phyloP scores from a whole-genome alignment of 352 stramenopile genomes.

The Globisporangium iwayamae region DNA sequence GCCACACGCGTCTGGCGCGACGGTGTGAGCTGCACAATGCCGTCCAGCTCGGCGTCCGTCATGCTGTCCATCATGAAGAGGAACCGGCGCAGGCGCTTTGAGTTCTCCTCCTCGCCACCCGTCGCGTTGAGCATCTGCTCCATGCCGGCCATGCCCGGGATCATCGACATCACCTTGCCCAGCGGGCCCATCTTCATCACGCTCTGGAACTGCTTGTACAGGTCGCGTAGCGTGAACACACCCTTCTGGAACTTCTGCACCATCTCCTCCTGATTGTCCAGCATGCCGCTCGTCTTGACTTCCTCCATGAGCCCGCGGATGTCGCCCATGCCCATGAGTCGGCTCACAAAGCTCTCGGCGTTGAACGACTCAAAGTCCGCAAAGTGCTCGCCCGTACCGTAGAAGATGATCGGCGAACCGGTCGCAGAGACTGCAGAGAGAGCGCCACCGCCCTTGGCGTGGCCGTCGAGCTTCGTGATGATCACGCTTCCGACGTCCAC shows the following conservation, averaged over 20 bases:
- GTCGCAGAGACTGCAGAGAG: conserved; percentile 98
- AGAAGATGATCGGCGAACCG: conserved; percentile 97
- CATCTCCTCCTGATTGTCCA: conserved; percentile 95
- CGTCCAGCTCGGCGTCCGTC: conserved; percentile 96
- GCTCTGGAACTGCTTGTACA: conserved; percentile 99
- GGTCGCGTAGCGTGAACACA: conserved; percentile 97
- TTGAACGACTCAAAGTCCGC: conserved; percentile 98
- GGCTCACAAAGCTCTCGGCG: conserved; percentile 96
- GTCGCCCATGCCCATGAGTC: conserved; percentile 98
- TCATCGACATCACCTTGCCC: conserved; percentile 98
- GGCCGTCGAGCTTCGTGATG: conserved; percentile 99
- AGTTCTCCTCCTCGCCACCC: conserved; percentile 90
- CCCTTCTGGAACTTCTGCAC: conserved; percentile 95
- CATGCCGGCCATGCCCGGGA: conserved; percentile 92
- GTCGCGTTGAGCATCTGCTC: conserved; percentile 89
- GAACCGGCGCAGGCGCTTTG: conserved; percentile 94
- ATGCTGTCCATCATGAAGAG: conserved; percentile 99
- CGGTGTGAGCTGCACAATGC: conserved; percentile 60
- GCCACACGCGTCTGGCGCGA: conserved; percentile 87
- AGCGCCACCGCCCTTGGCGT: conserved; percentile 98
- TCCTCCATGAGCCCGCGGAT: conserved; percentile 95
- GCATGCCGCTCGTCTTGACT: conserved; percentile 88
- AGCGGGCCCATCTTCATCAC: conserved; percentile 98
- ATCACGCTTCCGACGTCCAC: conserved; percentile 98
- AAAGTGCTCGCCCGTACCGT: conserved; percentile 97